These are phyloP conservation scores for Blastomyces gilchristii DNA, from an alignment of 2,329 filamentous ascomycete genomes.

Conservation along the genomic window DNA sequence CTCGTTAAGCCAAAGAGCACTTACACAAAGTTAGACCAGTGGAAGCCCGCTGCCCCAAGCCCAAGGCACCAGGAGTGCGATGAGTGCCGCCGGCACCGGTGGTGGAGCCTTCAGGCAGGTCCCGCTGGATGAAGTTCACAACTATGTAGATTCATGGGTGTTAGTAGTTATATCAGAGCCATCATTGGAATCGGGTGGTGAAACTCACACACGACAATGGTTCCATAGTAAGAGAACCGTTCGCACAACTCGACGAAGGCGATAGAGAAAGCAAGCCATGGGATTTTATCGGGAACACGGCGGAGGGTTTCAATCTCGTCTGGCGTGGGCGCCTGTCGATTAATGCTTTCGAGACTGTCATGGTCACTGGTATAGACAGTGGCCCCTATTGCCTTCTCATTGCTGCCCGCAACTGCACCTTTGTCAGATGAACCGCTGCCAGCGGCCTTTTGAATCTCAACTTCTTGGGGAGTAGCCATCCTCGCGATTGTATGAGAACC, in stretches of 20 bases:
- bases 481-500: constrained; percentile 1
- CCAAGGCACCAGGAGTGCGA: constrained; percentile 47
- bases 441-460: not conserved
- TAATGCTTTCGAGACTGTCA: constrained; percentile 14
- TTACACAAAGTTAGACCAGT: constrained; percentile 41
- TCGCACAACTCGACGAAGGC: constrained; percentile 66
- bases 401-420: constrained; percentile 1
- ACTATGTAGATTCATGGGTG: constrained; percentile 24
- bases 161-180: not conserved
- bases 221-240: constrained; percentile 69
- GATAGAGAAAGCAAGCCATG: constrained; percentile 57
- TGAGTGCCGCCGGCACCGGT: constrained; percentile 42
- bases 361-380: constrained; percentile 9
- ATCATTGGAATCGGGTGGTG: not conserved
- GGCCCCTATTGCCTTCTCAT: constrained; percentile 12
- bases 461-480: constrained; percentile 1
- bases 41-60: constrained; percentile 49
- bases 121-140: constrained; percentile 53
- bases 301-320: constrained; percentile 29
- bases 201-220: constrained; percentile 52
- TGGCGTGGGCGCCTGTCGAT: constrained; percentile 19
- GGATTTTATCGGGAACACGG: constrained; percentile 38
- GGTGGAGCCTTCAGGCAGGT: constrained; percentile 44
- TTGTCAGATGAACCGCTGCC: not conserved
- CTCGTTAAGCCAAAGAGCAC: constrained; percentile 11